These are phyloP conservation scores for Dendrothele bispora DNA, from an alignment of 768 basidiomycete genomes.

Conservation along the genomic window DNA sequence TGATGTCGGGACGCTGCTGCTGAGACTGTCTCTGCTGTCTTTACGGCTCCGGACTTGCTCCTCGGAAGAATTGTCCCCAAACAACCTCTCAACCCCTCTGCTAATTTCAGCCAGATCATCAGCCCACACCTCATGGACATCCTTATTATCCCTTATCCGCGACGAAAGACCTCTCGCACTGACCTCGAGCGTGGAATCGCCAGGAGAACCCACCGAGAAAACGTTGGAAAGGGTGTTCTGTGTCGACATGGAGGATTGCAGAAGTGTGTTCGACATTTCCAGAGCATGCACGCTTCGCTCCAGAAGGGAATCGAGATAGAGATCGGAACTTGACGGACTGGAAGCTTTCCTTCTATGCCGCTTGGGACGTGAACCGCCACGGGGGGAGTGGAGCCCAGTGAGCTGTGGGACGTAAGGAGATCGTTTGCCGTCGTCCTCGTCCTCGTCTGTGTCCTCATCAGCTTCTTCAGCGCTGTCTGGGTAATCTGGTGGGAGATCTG, in stretches of 20 bases:
- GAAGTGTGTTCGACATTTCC: conserved; percentile 79
- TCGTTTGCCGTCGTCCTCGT: conserved; percentile 25
- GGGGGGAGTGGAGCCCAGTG: conserved; percentile 13
- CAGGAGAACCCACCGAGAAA: conserved; percentile 16
- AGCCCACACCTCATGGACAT: conserved; percentile 57
- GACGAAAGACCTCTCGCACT: conserved; percentile 52
- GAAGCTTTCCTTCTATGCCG: conserved; percentile 9
- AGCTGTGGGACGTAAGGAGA: conserved; percentile 26
- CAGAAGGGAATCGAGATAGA: conserved; percentile 73
- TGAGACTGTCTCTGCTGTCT: conserved; percentile 27
- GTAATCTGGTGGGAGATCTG: conserved; percentile 72
- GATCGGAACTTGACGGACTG: conserved; percentile 33
- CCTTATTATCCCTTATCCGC: conserved; percentile 45
- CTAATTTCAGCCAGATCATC: conserved; percentile 69
- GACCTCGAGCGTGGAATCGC: conserved; percentile 38
- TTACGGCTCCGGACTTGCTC: conserved; percentile 12
- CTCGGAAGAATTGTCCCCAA: conserved; percentile 32
- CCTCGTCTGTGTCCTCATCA: conserved; percentile 64
- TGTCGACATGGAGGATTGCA: conserved; percentile 75
- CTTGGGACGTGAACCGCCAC: conserved; percentile 10
- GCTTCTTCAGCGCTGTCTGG: conserved; percentile 77
- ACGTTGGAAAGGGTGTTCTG: conserved; percentile 48
- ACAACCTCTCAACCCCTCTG: conserved; percentile 59
- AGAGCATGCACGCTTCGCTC: conserved; percentile 83
- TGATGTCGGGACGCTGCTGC: conserved; percentile 46